Base-by-base conservation (phyloP, 2,329 filamentous ascomycete genomes). In the Claviceps pusilla region DNA sequence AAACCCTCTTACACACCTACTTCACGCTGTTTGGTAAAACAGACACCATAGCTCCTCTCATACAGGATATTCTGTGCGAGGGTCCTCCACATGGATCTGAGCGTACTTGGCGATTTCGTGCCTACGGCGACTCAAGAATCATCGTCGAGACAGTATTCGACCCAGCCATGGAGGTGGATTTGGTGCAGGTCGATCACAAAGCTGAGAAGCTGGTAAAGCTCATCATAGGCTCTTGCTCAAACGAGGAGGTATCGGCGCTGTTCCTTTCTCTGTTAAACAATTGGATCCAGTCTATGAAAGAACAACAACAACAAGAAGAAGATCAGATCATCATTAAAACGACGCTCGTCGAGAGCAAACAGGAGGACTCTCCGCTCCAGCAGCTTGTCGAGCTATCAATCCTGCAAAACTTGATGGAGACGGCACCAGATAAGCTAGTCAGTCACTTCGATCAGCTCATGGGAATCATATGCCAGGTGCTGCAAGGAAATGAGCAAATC, bases 331-430 rank as follows among this genome's bases (percentile, higher is more conserved):
- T 57, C 7, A 63, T 62, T 54, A 62, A 65, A n/a, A 57, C 64
- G 5, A 55, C 63, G 4, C 55, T 70, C 6, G 59, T 61, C 10
- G 60, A 67, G 10, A 42, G 45, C 31, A 33, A 31, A 24, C 24
- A 64, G 70, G 2, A 60, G 70, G 1, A 60, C 67, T 73, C 78
- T 48, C 69, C 77, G 0, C 56, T 80, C 3, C 63, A 63, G 4
- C 71, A 73, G 4, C 68, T 89, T 1, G 66, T 76, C 6, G 75
- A 85, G 57, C 73, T 82, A 5, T 80, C 80, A 50, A 67, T 87
- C 0, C 71, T 87, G 7, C 82, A 86, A 61, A 76, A 75, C 39
- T 75, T 89, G 67, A 79, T 87, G 66, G 76, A 79, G 29, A 75
- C 71, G 48, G 76, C 83, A 48, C 76, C 82, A 1, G 77, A 83